Conservation (phyloP, 305 asterid species). For the Fraxinus floribunda region DNA sequence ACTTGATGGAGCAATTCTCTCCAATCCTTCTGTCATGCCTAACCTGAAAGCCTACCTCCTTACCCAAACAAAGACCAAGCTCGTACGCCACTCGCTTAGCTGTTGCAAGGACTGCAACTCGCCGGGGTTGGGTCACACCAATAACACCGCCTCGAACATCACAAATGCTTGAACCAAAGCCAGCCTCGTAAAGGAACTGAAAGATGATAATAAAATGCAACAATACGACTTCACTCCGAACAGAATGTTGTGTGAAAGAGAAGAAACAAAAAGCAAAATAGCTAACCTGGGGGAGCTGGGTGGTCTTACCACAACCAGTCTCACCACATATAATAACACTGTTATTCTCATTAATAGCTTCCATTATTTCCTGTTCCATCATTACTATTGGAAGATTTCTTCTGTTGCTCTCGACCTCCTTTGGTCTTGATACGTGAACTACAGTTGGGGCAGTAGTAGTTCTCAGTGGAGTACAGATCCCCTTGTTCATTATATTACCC, state of each 20-base stretch:
- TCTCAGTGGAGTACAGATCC: conserved; percentile 20
- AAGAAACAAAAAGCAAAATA: conserved; percentile 14
- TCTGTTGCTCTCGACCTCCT: conserved; percentile 71
- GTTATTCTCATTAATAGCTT: conserved; percentile 65
- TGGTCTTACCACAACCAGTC: conserved; percentile 97
- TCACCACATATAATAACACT: conserved; percentile 91
- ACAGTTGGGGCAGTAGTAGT: conserved; percentile 48
- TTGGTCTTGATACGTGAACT: conserved; percentile 74
- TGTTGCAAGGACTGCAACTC: conserved; percentile 95
- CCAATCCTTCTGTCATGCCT: conserved; percentile 91
- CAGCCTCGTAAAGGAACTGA: conserved; percentile 93
- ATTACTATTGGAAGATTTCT: conserved; percentile 77
- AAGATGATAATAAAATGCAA: conserved; percentile 25
- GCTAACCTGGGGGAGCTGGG: conserved; percentile 96
- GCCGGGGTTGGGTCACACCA: conserved; percentile 98
- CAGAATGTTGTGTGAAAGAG: not conserved
- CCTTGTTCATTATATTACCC: conserved; percentile 23
- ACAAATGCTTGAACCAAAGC: conserved; percentile 57
- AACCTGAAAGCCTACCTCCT: conserved; percentile 94
- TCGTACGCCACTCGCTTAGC: conserved; percentile 94
- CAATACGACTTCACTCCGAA: conserved; percentile 10
- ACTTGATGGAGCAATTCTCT: conserved; percentile 78
- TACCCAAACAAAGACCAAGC: conserved; percentile 79
- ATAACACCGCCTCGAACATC: conserved; percentile 63
- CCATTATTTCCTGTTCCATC: conserved; percentile 99